Base-by-base conservation (phyloP, 176 grass and related monocot species). In the Musa schizocarpa region DNA sequence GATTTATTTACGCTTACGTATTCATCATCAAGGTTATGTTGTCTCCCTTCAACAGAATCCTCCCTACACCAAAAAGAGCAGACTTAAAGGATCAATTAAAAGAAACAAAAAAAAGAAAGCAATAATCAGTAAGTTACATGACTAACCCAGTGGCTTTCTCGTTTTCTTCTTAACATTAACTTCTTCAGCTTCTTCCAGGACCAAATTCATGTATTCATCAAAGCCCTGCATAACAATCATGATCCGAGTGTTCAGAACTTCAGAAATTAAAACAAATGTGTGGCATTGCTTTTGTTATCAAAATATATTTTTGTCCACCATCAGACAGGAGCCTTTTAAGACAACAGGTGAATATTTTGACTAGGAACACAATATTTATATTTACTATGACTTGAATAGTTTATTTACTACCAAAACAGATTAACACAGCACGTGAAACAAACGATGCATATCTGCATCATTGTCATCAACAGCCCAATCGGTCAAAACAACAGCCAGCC, bases 21-120 rank as follows among this genome's bases (percentile, higher is more conserved):
- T 79, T 93, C 90, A 98, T 98, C 90, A 96, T 96, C 78, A 96
- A 79, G 70, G 93, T 92, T 76, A 96, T 96, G 87, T 96, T 96
- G 71, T 96, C 89, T 5, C 89, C 93, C 84, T 96, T 96, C 78
- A 96, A 83, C 16, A 96, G 82, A 80, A 96, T 92, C 82, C 86
- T 82, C 67, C 89, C 93, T 92, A 65, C 20, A 65, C 17, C 80
- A 76, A 81, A 54, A 74, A 10, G 27, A 65, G 83, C 8, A 13
- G 75, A 52, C 24, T 10, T 48, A 29, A 68, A 43, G 34, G 14
- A 10, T 66, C 74, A 54, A 71, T 61, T 69, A 48, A 77, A n/a
- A 9, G 27, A 71, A 50, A 26, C 73, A 73, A 80, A 63, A 77
- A 69, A 24, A 8, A 1, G 13, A 8, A 1, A 59, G 54, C 16